These are phyloP conservation scores for Inonotus obliquus DNA, from an alignment of 1,284 basidiomycete genomes.

Conservation along the genomic window DNA sequence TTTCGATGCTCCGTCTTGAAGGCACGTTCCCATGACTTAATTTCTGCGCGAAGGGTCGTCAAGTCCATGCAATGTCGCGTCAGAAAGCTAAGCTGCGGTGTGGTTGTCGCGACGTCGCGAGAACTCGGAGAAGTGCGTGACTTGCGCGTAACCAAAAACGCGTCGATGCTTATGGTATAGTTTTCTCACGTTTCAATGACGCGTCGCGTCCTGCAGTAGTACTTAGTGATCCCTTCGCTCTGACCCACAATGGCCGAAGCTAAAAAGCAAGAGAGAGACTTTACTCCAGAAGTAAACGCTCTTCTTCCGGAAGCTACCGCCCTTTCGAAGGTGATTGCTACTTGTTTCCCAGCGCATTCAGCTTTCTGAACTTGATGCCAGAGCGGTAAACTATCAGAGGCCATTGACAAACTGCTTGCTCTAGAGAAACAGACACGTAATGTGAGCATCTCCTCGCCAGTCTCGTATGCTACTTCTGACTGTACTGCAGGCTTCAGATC, in stretches of 20 bases:
- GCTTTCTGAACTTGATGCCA: slow-evolving; percentile 27
- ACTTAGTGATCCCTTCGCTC: slow-evolving; percentile 26
- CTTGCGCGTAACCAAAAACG: not conserved
- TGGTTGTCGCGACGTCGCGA: not conserved
- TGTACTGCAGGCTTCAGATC: slow-evolving; percentile 77
- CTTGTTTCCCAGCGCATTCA: not conserved
- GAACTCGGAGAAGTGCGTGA: not conserved
- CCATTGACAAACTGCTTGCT: slow-evolving; percentile 83
- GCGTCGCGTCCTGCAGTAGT: slow-evolving; percentile 13
- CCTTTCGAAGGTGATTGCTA: slow-evolving; percentile 48
- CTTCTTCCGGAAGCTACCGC: slow-evolving; percentile 52
- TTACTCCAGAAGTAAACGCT: slow-evolving; percentile 62
- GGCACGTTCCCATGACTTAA: slow-evolving; percentile 79
- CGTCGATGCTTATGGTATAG: not conserved
- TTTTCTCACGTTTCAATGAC: slow-evolving; percentile 4
- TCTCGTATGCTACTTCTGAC: slow-evolving; percentile 16
- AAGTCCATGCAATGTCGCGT: slow-evolving; percentile 35
- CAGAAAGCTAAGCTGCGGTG: not conserved
- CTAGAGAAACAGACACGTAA: slow-evolving; percentile 98
- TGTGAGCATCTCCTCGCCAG: slow-evolving; percentile 42
- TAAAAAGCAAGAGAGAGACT: slow-evolving; percentile 79
- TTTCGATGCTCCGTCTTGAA: slow-evolving; percentile 61
- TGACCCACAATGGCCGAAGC: slow-evolving; percentile 57
- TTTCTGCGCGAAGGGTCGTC: slow-evolving; percentile 58
- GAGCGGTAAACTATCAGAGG: slow-evolving; percentile 78